Conservation (phyloP, 176 grass and related monocot genomes). For the Oryza meridionalis region DNA sequence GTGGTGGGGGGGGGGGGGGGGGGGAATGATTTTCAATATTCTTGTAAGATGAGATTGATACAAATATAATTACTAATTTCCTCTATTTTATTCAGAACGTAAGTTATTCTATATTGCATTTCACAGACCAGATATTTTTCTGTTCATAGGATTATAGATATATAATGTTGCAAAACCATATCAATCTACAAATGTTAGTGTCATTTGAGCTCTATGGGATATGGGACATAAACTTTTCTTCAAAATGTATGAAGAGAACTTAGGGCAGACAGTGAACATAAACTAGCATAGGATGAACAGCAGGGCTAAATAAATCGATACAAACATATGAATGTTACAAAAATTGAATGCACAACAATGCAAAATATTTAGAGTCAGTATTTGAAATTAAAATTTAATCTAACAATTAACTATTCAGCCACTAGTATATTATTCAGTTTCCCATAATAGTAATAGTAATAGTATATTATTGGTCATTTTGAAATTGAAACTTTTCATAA, state of each 20-base stretch:
- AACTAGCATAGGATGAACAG: conserved; percentile 9
- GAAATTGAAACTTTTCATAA: conserved; percentile 32
- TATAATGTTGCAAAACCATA: not conserved
- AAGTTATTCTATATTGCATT: not conserved
- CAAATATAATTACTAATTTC: not conserved
- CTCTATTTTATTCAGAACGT: not conserved
- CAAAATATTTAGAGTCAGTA: conserved; percentile 4
- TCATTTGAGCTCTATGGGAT: not conserved
- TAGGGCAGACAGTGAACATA: not conserved
- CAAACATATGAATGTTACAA: conserved; percentile 4
- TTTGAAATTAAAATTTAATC: conserved; percentile 13
- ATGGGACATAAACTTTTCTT: not conserved
- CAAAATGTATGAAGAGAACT: conserved; percentile 18
- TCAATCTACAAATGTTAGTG: not conserved
- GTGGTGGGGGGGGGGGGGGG: too few species aligned
- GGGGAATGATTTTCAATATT: too few species aligned
- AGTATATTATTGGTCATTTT: conserved; percentile 2
- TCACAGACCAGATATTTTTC: not conserved
- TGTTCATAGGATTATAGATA: too few species aligned
- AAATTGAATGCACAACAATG: conserved; percentile 2
- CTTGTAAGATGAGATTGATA: not conserved
- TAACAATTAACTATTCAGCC: conserved; percentile 26
- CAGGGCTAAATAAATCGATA: not conserved
- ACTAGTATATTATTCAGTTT: conserved; percentile 20
- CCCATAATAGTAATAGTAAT: conserved; percentile 7